A percentile compares a stretch with the other conserved stretches of the same genome.
phyloP scores from a whole-genome alignment of 345 rosid genomes.

The Excoecaria agallocha region DNA sequence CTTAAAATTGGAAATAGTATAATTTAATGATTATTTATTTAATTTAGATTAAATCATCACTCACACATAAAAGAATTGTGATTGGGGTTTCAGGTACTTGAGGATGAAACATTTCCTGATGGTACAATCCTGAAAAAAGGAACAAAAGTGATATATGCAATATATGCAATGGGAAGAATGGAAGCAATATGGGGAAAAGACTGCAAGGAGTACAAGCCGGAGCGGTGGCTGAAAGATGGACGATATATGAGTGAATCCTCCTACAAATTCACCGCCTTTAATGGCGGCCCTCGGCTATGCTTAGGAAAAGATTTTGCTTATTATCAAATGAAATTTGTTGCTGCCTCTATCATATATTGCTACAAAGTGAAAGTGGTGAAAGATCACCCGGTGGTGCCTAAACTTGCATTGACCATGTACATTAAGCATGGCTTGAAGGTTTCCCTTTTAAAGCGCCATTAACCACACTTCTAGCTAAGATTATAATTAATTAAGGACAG shows the following conservation, averaged over 20 bases:
- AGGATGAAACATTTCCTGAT: slow-evolving; percentile 82
- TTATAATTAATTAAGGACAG: background rate
- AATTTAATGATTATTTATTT: no score
- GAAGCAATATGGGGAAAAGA: slow-evolving; percentile 92
- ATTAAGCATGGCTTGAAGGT: slow-evolving; percentile 79
- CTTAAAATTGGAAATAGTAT: no score
- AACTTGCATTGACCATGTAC: slow-evolving; percentile 90
- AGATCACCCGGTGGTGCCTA: slow-evolving; percentile 56
- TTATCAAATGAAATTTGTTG: slow-evolving; percentile 79
- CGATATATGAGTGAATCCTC: slow-evolving; percentile 82
- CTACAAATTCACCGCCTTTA: slow-evolving; percentile 88
- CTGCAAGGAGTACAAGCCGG: slow-evolving; percentile 77
- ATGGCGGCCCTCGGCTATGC: slow-evolving; percentile 91
- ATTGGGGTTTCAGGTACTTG: slow-evolving; percentile 51
- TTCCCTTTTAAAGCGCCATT: slow-evolving; percentile 38
- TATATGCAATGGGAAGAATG: slow-evolving; percentile 93
- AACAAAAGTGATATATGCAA: slow-evolving; percentile 80
- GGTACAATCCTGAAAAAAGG: slow-evolving; percentile 80
- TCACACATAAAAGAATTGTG: no score
- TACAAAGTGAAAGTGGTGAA: slow-evolving; percentile 56
- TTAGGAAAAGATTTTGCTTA: slow-evolving; percentile 92
- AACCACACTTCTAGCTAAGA: background rate
- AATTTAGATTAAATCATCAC: no score
- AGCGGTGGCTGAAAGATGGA: slow-evolving; percentile 85
- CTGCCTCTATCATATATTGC: slow-evolving; percentile 68